Conservation (phyloP, 2,329 filamentous ascomycete species). For the Hypoxylon sp. region DNA sequence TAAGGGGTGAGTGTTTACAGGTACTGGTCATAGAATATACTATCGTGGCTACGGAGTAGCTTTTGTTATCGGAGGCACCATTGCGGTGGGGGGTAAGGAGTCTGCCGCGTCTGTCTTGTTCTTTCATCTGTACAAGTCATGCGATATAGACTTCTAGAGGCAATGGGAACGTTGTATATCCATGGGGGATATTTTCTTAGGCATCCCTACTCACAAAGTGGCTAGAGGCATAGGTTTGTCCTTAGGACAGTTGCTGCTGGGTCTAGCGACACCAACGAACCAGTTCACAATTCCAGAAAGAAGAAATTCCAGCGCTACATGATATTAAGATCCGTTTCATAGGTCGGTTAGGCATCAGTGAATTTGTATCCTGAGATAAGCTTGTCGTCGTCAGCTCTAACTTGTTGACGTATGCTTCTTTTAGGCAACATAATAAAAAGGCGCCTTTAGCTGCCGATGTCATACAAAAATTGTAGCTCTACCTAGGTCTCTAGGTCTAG, state of each 20-base stretch:
- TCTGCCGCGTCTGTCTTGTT: slow-evolving; percentile 16
- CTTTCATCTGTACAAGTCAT: slow-evolving; percentile 19
- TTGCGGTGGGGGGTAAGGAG: slow-evolving; percentile 3
- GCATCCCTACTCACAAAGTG: slow-evolving; percentile 27
- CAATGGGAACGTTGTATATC: slow-evolving; percentile 36
- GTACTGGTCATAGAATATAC: slow-evolving; percentile 16
- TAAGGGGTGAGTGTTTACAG: not conserved
- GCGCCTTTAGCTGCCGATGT: not conserved
- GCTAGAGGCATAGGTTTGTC: slow-evolving; percentile 14
- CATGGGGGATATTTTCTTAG: slow-evolving; percentile 22
- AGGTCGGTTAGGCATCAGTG: slow-evolving; percentile 19
- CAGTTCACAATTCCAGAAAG: slow-evolving; percentile 19
- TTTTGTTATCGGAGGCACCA: slow-evolving; percentile 15
- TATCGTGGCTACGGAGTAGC: slow-evolving; percentile 22
- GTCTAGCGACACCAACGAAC: slow-evolving; percentile 14
- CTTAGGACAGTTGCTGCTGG: slow-evolving; percentile 1
- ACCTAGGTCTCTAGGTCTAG: too few species aligned
- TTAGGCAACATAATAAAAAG: slow-evolving; percentile 37
- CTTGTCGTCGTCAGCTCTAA: slow-evolving; percentile 29
- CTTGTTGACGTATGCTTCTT: slow-evolving; percentile 32
- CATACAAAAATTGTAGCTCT: not conserved
- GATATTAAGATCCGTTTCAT: not conserved
- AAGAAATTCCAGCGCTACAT: not conserved
- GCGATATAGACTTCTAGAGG: slow-evolving; percentile 34
- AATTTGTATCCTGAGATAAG: slow-evolving; percentile 1